Base-by-base conservation (phyloP, 148 eudicot genomes). In the Spergularia bocconei region DNA sequence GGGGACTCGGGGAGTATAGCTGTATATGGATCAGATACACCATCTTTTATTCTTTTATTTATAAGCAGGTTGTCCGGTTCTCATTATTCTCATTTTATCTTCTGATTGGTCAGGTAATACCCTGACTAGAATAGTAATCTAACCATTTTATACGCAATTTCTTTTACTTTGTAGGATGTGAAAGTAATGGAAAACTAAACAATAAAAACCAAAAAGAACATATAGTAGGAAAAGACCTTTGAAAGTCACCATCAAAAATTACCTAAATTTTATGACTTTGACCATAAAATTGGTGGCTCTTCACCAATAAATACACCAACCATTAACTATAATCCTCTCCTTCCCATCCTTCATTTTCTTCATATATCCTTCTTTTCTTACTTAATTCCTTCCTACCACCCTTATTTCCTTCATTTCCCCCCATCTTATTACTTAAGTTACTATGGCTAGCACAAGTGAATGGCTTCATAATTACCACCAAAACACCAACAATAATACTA, bases 241-340 rank as follows among this genome's bases (percentile, higher is more conserved):
- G 23, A 54, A 29, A 29, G 83, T 80, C 83, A 72, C 65, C 48
- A 65, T 80, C 77, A 76, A 81, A 75, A 72, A 66, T 72, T 64
- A 81, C 83, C 83, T 77, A 77, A 81, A 67, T 50, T 60, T 67
- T 15, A 14, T 81, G 83, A 81, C 83, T 81, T 81, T 81, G 79
- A 81, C 83, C 74, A 77, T 76, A 44, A 56, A 25, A 14, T 75
- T 70, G 60, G 67, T 76, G 61, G 59, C 64, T 76, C 77, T 71
- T 39, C 77, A 50, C 33, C 76, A 51, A 81, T 81, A 81, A 81
- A 81, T 81, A 81, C 74, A 73, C 74, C 75, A 60, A 54, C 68
- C 66, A 69, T 68, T 15, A 69, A 9, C 62, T 53, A 20, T 60
- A 72, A 76, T 47, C 56, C 7, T 38, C 61, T 47, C 36, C 33